Evolutionary conservation across 75 land plant species (phyloP).

Genomic region (Pinus tabuliformis): DNA sequence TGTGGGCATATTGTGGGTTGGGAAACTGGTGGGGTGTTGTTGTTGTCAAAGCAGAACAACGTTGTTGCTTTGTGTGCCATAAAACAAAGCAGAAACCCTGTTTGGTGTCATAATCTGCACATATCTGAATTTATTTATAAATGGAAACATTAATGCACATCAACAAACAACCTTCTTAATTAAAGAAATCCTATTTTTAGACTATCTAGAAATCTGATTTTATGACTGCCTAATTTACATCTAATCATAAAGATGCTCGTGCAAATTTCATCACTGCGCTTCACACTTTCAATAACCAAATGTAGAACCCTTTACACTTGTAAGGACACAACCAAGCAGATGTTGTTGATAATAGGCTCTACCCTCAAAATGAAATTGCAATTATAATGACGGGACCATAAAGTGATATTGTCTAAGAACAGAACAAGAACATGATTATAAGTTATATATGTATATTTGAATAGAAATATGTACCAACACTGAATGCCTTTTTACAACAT

Average conservation of each 20-base stretch:
- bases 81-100: constrained; percentile 69
- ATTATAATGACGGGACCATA: too few species aligned
- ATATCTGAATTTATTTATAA: neutral
- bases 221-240: neutral
- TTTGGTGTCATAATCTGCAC: constrained; percentile 51
- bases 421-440: neutral
- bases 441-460: neutral
- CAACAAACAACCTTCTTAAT: neutral
- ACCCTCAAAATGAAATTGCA: too few species aligned
- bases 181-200: neutral
- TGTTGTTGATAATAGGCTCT: too few species aligned
- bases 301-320: too few species aligned
- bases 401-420: neutral
- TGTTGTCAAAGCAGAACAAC: too few species aligned
- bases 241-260: constrained; percentile 4
- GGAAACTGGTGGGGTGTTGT: too few species aligned
- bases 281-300: too few species aligned
- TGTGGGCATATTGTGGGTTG: too few species aligned
- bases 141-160: neutral
- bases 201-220: neutral
- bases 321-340: too few species aligned
- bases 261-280: neutral
- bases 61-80: constrained; percentile 94
- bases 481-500: neutral
- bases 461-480: neutral